These are phyloP conservation scores for Elongisporangium anandrum DNA, from an alignment of 352 stramenopile genomes.

Conservation along the genomic window DNA sequence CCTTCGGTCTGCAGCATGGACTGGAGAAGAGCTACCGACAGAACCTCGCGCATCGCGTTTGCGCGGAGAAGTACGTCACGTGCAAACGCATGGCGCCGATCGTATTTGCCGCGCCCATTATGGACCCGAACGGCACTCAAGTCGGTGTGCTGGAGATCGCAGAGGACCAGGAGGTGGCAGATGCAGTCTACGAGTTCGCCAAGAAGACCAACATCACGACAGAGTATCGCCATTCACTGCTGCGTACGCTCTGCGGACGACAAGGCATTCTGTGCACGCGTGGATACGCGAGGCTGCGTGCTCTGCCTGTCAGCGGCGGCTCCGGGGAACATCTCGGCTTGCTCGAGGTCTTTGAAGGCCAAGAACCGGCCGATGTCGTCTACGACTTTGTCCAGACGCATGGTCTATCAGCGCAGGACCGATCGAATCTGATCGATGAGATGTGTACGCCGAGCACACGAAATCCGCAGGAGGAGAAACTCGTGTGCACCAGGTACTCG, in stretches of 20 bases:
- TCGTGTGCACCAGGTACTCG: constrained; percentile 55
- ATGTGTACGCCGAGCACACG: constrained; percentile 29
- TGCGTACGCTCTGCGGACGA: constrained; percentile 53
- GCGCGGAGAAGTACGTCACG: constrained; percentile 40
- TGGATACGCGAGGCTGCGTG: constrained; percentile 44
- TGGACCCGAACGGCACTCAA: constrained; percentile 38
- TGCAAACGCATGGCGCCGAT: constrained; percentile 39
- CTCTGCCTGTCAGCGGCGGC: constrained; percentile 32
- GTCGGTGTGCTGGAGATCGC: constrained; percentile 33
- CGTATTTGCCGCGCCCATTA: constrained; percentile 52
- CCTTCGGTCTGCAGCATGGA: constrained; percentile 32
- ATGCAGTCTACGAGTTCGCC: constrained; percentile 60
- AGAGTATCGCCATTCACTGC: constrained; percentile 37
- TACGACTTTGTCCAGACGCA: constrained; percentile 63
- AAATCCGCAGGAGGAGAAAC: constrained; percentile 3
- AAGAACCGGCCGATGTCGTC: constrained; percentile 68
- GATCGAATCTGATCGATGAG: constrained; percentile 41
- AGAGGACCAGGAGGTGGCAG: constrained; percentile 67
- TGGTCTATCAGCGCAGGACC: constrained; percentile 25
- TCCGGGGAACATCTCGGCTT: constrained; percentile 29
- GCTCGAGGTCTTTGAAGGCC: constrained; percentile 57
- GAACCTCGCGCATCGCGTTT: constrained; percentile 47
- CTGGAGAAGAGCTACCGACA: constrained; percentile 32
- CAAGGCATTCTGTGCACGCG: constrained; percentile 56
- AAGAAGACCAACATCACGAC: constrained; percentile 43